Conservation (phyloP, 2,329 filamentous ascomycete species). For the Lachnellula subtilissima region DNA sequence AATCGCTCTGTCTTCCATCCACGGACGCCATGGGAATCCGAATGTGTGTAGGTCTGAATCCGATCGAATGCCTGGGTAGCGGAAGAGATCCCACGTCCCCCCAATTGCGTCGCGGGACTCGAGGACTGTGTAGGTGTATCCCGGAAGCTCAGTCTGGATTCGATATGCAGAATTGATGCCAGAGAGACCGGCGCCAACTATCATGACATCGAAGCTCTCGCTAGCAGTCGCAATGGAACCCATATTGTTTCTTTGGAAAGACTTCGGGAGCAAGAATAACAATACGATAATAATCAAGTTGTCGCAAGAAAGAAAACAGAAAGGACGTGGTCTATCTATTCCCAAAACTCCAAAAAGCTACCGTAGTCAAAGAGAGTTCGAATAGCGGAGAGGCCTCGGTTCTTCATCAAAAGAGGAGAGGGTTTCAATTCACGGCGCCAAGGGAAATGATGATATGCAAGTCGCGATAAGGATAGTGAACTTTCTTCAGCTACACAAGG, state of each 20-base stretch:
- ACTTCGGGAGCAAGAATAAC: no score
- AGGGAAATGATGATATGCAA: background rate
- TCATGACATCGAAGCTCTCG: conserved; percentile 47
- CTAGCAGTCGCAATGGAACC: conserved; percentile 10
- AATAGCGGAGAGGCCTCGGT: background rate
- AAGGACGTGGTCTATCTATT: background rate
- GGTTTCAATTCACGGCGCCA: no score
- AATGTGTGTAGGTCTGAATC: conserved; percentile 59
- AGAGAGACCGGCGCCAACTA: conserved; percentile 70
- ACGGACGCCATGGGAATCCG: conserved; percentile 66
- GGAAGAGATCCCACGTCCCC: conserved; percentile 76
- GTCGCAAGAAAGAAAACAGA: no score
- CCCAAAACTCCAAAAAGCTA: background rate
- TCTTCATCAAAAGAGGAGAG: background rate
- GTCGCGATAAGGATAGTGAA: no score
- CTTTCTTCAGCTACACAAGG: no score
- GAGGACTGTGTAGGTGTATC: conserved; percentile 57
- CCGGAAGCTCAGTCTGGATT: conserved; percentile 53
- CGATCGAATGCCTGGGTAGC: conserved; percentile 66
- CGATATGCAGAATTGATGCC: conserved; percentile 72
- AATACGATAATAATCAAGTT: no score
- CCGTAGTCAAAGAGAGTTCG: background rate
- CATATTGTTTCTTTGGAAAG: conserved; percentile 2
- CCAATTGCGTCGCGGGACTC: conserved; percentile 63
- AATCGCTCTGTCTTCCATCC: conserved; percentile 50